Base-by-base conservation (phyloP, 2,329 filamentous ascomycete species). In the Hypoxylon sp. region DNA sequence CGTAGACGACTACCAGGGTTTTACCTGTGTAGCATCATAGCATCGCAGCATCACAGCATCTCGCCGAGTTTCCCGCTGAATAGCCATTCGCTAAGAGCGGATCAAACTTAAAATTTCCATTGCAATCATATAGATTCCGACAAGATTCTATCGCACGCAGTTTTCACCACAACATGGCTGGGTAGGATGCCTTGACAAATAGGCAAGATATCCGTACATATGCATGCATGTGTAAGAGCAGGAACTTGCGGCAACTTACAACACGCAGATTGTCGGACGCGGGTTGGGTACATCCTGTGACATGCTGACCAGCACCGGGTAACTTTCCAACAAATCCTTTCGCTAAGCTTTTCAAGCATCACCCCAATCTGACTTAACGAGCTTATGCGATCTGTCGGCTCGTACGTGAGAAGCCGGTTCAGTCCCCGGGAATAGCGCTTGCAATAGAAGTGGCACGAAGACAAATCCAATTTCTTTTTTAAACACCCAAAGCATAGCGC, bases 171-270 rank as follows among this genome's bases (percentile, higher is more conserved):
- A 30, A 33, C 22, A 28, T 42, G 33, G 32, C 18, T 48, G 40
- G 61, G 50, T 67, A 59, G 49, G 38, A 44, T 28, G 48, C 49
- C 42, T 53, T 18, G 51, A 40, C 45, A 46, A 46, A 58, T 55
- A 44, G 24, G 12, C 32, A 28, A 50, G 24, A 26, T 56, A 26
- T n/a, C n/a, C n/a, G n/a, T n/a, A 30, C 28, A 42, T 20, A 54
- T 57, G 59, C 55, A 61, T 55, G 51, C 30, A 55, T 58, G 59
- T 52, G 53, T 24, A 42, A 57, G 42, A 50, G 45, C 64, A 55
- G 60, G 60, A 67, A 57, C 60, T 57, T 64, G 61, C 51, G 55
- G 55, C 60, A 57, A 57, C 44, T 26, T 57, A 44, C n/a, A 51
- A 38, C 48, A 36, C 30, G 24, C 28, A 36, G 40, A 46, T 40